A percentile compares a stretch with the other conserved stretches of the same genome.
Evolutionary conservation across 2,329 filamentous ascomycete species (phyloP).

Genomic region (Cyanodermella asteris): DNA sequence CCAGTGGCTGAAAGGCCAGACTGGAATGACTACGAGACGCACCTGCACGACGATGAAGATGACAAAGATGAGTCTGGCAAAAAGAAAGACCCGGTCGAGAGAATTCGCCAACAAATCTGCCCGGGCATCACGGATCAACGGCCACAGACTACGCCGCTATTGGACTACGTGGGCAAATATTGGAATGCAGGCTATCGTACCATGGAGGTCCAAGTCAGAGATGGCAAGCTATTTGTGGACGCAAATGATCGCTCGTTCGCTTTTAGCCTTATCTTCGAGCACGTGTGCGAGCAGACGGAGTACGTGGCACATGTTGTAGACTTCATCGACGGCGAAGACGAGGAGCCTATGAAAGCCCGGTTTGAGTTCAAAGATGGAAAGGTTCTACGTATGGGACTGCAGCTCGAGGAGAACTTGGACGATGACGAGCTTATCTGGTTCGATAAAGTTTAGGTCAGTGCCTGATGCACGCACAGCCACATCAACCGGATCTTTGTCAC

Average conservation of each 20-base stretch:
- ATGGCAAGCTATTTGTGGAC: constrained; percentile 13
- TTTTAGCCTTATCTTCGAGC: constrained; percentile 14
- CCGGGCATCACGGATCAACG: constrained; percentile 12
- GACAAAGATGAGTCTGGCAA: constrained; percentile 3
- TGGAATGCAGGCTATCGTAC: too few species aligned
- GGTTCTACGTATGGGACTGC: constrained; percentile 8
- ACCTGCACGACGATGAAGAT: constrained; percentile 2
- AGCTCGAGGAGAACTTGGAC: too few species aligned
- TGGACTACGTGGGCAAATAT: too few species aligned
- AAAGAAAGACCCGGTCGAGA: constrained; percentile 5
- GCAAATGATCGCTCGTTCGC: constrained; percentile 14
- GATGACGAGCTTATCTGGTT: too few species aligned
- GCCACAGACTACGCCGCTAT: too few species aligned
- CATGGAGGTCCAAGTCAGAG: constrained; percentile 10
- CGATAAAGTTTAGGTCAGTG: too few species aligned
- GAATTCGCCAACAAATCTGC: constrained; percentile 9
- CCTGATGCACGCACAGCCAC: too few species aligned
- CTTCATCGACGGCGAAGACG: constrained; percentile 4
- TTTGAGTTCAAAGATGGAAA: constrained; percentile 9
- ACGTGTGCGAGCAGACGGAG: constrained; percentile 10
- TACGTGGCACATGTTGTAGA: constrained; percentile 11
- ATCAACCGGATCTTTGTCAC: too few species aligned
- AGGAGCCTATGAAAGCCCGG: constrained; percentile 7
- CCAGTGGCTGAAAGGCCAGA: constrained; percentile 8
- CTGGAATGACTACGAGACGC: constrained; percentile 6